Conservation (phyloP, 257 asterid genomes). For the Catharanthus roseus region DNA sequence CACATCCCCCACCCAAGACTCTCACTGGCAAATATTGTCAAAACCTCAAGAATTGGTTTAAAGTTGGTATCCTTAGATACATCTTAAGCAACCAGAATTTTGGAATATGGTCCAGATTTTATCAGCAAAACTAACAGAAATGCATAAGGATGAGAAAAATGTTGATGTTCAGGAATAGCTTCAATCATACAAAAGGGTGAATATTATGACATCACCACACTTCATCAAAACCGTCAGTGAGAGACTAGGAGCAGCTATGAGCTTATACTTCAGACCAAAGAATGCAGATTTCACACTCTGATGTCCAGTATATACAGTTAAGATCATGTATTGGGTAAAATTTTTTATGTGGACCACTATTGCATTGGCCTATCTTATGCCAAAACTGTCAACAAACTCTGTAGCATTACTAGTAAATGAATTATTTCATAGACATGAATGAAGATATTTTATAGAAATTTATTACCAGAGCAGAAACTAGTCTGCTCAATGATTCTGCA, state of each 20-base stretch:
- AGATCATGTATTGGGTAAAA: not conserved
- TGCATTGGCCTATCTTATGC: not conserved
- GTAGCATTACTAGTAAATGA: not conserved
- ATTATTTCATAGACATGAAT: not conserved
- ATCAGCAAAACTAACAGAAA: not conserved
- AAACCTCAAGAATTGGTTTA: not conserved
- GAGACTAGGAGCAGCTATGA: not conserved
- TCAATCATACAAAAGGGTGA: too few relatives aligned
- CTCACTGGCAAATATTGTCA: not conserved
- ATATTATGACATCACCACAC: too few relatives aligned
- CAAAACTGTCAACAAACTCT: not conserved
- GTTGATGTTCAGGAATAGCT: not conserved
- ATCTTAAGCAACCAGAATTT: not conserved
- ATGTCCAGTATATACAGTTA: not conserved
- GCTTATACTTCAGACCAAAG: not conserved
- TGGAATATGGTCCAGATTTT: not conserved
- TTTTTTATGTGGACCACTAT: not conserved
- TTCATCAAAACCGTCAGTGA: not conserved
- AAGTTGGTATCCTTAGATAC: not conserved
- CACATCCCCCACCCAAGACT: not conserved
- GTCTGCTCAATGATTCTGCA: not conserved
- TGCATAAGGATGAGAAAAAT: not conserved
- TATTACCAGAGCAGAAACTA: not conserved
- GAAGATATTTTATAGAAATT: not conserved
- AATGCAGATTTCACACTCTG: not conserved